Evolutionary conservation across 352 stramenopile genomes (phyloP), one percentile per base, ranked within the genome.

Genomic region (Phytopythium aichiense): DNA sequence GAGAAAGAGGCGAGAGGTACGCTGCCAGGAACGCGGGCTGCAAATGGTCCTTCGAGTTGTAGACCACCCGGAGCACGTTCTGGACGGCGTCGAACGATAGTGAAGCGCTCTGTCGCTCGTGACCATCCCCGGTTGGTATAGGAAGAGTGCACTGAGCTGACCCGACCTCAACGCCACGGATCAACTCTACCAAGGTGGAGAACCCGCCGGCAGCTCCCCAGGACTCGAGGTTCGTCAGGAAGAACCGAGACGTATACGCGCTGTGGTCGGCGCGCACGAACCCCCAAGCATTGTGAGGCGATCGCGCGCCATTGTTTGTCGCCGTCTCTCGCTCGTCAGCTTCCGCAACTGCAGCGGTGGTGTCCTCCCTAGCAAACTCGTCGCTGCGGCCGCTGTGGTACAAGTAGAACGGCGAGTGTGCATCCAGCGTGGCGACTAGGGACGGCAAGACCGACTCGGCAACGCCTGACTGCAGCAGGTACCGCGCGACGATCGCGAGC

Each of bases 181-280:
- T 42, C 40, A 81, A 72, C 8, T 70, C 64, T 7, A 91, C 52
- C 33, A 90, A 63, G 7, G 79, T 30, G 18, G 72, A 73, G 45
- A 93, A 93, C 0, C 81, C 84, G 12, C 71, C 79, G 20, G 83
- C 30, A 16, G 73, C 40, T 0, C 79, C 80, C 77, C 79, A 92
- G 31, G 66, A 73, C 25, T 81, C 71, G 33, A 92, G 59, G 45
- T 88, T 88, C 15, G 58, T 61, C 15, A 78, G 18, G 48, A 85
- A 87, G 25, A 81, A 73, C 13, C 56, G 31, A 16, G 74, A 84
- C 4, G 69, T 70, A 42, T 70, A 69, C 12, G 52, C 38, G 4
- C 25, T 55, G 15, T 48, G 53, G 1, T 58, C 57, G 4, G 38
- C 37, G 2, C 54, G 25, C 25, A 68, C 58, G 35, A 74, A 67